Evolutionary conservation across 208 protist genomes (phyloP).

Genomic region (Leishmania braziliensis): DNA sequence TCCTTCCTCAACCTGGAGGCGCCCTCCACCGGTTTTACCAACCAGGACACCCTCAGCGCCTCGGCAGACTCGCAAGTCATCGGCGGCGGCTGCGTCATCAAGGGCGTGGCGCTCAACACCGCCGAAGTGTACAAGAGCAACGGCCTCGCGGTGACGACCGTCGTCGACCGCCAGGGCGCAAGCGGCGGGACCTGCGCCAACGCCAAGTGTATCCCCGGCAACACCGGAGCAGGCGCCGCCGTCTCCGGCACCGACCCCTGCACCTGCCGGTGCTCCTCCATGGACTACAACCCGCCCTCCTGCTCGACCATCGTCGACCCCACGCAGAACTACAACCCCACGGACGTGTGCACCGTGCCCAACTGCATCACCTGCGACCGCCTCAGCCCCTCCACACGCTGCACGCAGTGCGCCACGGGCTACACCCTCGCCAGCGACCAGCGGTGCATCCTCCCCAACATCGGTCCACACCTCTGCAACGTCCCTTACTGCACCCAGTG

Average conservation of each 20-base stretch:
- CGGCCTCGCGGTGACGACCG: neutral
- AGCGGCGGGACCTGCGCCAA: conserved; percentile 10
- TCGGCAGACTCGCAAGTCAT: neutral
- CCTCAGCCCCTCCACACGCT: neutral
- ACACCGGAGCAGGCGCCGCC: neutral
- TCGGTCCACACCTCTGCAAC: neutral
- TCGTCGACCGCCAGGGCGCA: conserved; percentile 8
- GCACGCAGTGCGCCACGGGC: neutral
- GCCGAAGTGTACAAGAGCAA: neutral
- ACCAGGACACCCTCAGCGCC: neutral
- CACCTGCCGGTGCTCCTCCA: conserved; percentile 13
- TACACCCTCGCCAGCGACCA: neutral
- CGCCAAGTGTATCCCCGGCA: conserved; percentile 12
- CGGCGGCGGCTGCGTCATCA: conserved; percentile 3
- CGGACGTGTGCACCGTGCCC: neutral
- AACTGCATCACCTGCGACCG: conserved; percentile 9
- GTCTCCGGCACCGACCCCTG: neutral
- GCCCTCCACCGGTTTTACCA: neutral
- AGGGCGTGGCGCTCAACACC: neutral
- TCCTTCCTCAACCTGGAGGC: conserved; percentile 6
- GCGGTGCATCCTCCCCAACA: neutral
- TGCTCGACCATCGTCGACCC: conserved; percentile 3
- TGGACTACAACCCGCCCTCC: conserved; percentile 6
- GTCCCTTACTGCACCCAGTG: neutral
- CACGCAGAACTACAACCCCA: conserved; percentile 11